Evolutionary conservation across 768 basidiomycete species (phyloP).

Genomic region (Leccinum pellstonianum): DNA sequence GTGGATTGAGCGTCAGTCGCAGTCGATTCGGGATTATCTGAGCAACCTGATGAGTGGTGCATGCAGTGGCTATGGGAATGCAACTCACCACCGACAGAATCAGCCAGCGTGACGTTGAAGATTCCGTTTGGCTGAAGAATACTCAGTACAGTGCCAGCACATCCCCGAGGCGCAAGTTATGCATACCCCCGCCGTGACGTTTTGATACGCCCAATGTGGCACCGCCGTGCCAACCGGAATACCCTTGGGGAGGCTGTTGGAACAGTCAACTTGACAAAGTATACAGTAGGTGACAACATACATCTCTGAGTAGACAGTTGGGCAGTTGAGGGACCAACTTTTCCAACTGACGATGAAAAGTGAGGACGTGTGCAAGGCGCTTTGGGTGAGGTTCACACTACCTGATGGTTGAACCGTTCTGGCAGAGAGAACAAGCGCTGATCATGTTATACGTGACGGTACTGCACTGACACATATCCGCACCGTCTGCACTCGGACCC

Average conservation of each 20-base stretch:
- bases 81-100: too few species aligned
- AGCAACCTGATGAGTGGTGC: too few species aligned
- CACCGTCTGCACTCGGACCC: slow-evolving; percentile 31
- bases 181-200: slow-evolving; percentile 43
- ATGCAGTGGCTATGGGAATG: too few species aligned
- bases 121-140: not conserved
- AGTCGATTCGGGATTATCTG: too few species aligned
- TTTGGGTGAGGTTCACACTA: slow-evolving; percentile 15
- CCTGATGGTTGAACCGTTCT: slow-evolving; percentile 41
- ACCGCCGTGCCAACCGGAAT: slow-evolving; percentile 50
- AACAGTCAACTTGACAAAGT: not conserved
- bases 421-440: slow-evolving; percentile 59
- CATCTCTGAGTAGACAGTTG: slow-evolving; percentile 28
- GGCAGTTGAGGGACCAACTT: slow-evolving; percentile 48
- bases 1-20: too few species aligned
- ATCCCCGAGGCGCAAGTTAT: not conserved
- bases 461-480: slow-evolving; percentile 50
- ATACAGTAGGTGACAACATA: slow-evolving; percentile 7
- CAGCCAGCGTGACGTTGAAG: too few species aligned
- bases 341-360: slow-evolving; percentile 43
- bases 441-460: slow-evolving; percentile 55
- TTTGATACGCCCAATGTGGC: slow-evolving; percentile 63
- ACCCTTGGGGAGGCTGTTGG: slow-evolving; percentile 43
- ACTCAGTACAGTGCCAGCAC: slow-evolving; percentile 2
- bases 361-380: not conserved